Evolutionary conservation across 2,329 filamentous ascomycete species (phyloP), one percentile per base, ranked within the genome.

Genomic region (Fusarium armeniacum): DNA sequence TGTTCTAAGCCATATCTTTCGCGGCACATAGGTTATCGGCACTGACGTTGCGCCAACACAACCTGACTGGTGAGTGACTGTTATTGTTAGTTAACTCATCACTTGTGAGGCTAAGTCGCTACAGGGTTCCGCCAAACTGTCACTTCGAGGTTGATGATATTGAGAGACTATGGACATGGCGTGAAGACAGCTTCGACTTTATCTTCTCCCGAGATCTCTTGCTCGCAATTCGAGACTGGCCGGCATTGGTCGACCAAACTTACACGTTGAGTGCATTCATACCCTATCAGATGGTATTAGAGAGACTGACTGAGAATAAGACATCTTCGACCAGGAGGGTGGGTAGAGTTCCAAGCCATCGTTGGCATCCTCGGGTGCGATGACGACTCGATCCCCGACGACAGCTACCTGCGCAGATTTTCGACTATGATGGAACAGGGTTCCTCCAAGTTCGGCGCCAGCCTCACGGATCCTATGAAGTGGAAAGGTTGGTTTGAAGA

Each of bases 401-500:
- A 69, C 28, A 72, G 71, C 30, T 70, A 73, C 16, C 44, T 73
- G 2, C 71, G 71, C 26, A 72, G 70, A 32, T 73, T 76, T 46
- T 75, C 73, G 1, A 55, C 41, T 55, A 73, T 78, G 40, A 74
- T 80, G 46, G 63, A 76, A 3, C 61, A 76, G 13, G 76, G 70
- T 10, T 76, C 74, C 6, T 55, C 49, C 5, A 75, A 76, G 12
- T 67, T 76, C 5, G 77, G 77, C 0, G 75, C 78, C 12, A 72
- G 75, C 4, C 65, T 78, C 20, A 73, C 66, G 22, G 74, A 73
- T 4, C 75, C 76, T 0, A 67, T 72, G 50, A 65, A 69, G 28
- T 78, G 74, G 70, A 76, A 73, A 44, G 55, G 56, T 16, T 79
- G 80, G 64, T 76, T 87, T 51, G 75, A 78, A n/a, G 81, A 83